Evolutionary conservation across 371 early-diverging fungal species (phyloP).

Genomic region (Lichtheimia hyalospora): DNA sequence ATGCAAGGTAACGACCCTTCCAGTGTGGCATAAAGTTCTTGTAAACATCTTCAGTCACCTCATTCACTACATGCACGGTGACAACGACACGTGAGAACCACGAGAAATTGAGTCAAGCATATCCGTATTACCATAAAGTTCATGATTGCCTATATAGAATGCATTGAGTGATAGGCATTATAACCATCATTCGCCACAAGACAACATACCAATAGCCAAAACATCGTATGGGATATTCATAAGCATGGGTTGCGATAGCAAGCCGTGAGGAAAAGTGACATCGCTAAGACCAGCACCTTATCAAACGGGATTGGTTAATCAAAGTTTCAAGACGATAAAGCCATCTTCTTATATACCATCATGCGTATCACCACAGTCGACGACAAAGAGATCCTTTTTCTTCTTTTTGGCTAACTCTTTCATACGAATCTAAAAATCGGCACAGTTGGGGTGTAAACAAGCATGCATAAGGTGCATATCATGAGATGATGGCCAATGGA

Average conservation of each 20-base stretch:
- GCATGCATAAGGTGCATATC: neutral
- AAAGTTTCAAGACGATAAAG: neutral
- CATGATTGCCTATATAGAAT: conserved; percentile 52
- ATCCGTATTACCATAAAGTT: conserved; percentile 41
- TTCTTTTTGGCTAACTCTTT: conserved; percentile 43
- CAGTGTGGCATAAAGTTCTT: conserved; percentile 51
- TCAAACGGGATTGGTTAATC: neutral
- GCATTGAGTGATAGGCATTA: neutral
- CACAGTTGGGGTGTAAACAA: neutral
- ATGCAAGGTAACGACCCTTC: conserved; percentile 54
- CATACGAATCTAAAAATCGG: conserved; percentile 32
- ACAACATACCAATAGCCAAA: conserved; percentile 35
- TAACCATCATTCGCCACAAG: neutral
- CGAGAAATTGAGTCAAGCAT: too few species aligned
- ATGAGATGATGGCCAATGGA: neutral
- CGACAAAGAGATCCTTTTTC: conserved; percentile 55
- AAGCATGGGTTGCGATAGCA: conserved; percentile 47
- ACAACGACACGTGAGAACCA: neutral
- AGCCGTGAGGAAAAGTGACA: conserved; percentile 38
- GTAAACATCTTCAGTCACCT: conserved; percentile 29
- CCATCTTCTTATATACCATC: conserved; percentile 40
- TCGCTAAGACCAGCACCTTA: conserved; percentile 54
- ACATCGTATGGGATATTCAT: conserved; percentile 49
- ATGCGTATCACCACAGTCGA: conserved; percentile 58
- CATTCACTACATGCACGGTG: conserved; percentile 21